Evolutionary conservation across 345 rosid genomes (phyloP), one percentile per base, ranked within the genome.

Genomic region (Lepidium sativum): DNA sequence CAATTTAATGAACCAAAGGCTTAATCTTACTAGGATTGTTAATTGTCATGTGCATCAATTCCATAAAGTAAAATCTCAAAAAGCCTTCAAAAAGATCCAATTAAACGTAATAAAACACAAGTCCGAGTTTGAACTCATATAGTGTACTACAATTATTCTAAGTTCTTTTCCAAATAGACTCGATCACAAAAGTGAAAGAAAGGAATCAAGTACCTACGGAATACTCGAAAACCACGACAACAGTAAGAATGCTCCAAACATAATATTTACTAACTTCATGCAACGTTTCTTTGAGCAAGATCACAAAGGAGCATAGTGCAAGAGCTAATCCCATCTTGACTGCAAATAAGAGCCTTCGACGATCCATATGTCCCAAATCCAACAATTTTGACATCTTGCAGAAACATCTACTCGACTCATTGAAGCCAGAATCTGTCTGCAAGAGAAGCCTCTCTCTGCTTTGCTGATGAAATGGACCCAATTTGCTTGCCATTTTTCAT

Each of bases 161-260:
- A 4, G 6, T 25, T 25, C 1, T 20, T 20, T 20, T 20, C 21
- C n/a, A n/a, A n/a, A n/a, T n/a, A n/a, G n/a, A 20, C 21, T 20
- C 21, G 21, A 20, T 20, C 21, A 20, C 3, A 23, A 23, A 1
- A 25, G 29, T 25, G 31, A 27, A 27, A 5, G 31, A 6, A 27
- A 39, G 15, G 57, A 59, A 32, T 13, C n/a, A 38, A n/a, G 14
- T 76, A 90, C 97, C 94, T 60, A 88, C 81, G 69, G 83, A 84
- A 80, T 74, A 91, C 65, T 91, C 97, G 57, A 91, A 91, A 60
- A 91, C 96, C 8, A 88, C 96, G 9, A 91, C 89, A 8, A 88
- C 94, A 0, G 96, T 91, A 14, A 91, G 89, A 62, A 88, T 79
- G 6, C 41, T 62, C 68, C 74, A 70, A 0, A 61, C 54, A 51